phyloP scores from a whole-genome alignment of 2,329 filamentous ascomycete species.

The Penicillium sp. region DNA sequence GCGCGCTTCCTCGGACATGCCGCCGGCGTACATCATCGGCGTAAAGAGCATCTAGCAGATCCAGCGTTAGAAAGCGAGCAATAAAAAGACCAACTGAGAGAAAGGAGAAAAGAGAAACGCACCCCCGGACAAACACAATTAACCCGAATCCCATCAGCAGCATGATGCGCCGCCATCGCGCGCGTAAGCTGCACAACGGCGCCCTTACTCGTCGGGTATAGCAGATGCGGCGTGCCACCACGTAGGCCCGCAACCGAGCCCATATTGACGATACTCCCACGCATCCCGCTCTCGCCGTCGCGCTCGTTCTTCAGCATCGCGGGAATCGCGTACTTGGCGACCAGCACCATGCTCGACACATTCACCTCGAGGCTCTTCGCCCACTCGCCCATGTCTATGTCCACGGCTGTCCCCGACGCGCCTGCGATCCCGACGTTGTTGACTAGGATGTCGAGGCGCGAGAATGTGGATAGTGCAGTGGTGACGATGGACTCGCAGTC shows the following conservation, averaged over 20 bases:
- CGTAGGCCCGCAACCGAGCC: conserved; percentile 60
- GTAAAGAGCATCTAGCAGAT: conserved; percentile 55
- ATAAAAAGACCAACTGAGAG: too few species aligned
- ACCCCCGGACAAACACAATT: conserved; percentile 60
- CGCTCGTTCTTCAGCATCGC: conserved; percentile 61
- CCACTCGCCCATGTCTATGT: conserved; percentile 66
- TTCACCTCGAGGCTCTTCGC: conserved; percentile 64
- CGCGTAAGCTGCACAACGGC: conserved; percentile 62
- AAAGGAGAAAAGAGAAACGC: neutral
- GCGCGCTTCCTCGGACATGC: conserved; percentile 57
- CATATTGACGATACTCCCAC: conserved; percentile 57
- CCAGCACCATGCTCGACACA: conserved; percentile 68
- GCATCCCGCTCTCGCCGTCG: conserved; percentile 28
- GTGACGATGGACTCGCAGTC: conserved; percentile 56
- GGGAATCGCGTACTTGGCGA: conserved; percentile 66
- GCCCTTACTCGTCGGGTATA: conserved; percentile 61
- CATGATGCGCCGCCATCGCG: conserved; percentile 62
- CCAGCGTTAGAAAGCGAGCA: neutral
- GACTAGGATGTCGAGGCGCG: conserved; percentile 65
- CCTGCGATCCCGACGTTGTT: conserved; percentile 70
- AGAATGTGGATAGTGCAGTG: conserved; percentile 51
- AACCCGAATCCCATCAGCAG: conserved; percentile 55
- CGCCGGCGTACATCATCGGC: conserved; percentile 58
- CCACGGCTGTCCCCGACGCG: conserved; percentile 62
- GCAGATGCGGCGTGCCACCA: conserved; percentile 58